phyloP scores from a whole-genome alignment of 495 filamentous ascomycete genomes.

The Hyaloscypha bicolor region DNA sequence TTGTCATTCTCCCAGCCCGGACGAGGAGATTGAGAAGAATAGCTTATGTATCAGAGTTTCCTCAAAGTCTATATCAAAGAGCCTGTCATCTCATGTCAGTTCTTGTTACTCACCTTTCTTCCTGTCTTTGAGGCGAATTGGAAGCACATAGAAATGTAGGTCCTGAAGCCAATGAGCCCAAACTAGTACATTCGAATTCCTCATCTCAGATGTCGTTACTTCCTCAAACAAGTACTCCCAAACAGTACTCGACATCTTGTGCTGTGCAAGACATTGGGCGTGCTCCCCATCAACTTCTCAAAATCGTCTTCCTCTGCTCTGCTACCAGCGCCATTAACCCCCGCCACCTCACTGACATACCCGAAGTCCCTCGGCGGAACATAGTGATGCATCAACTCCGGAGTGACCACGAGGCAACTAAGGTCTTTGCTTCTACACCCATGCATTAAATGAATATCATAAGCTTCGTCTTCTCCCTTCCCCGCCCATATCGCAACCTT shows the following conservation, averaged over 20 bases:
- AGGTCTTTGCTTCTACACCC: slow-evolving; percentile 23
- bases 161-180: too few species aligned
- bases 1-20: background rate
- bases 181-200: too few species aligned
- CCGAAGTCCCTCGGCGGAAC: slow-evolving; percentile 28
- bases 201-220: background rate
- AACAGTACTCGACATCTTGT: slow-evolving; percentile 34
- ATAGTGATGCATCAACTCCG: slow-evolving; percentile 34
- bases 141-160: too few species aligned
- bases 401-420: slow-evolving; percentile 29
- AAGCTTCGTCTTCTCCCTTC: background rate
- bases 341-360: slow-evolving; percentile 27
- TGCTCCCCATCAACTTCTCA: slow-evolving; percentile 30
- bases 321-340: slow-evolving; percentile 24
- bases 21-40: too few species aligned
- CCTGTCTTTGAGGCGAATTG: too few species aligned
- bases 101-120: too few species aligned
- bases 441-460: slow-evolving; percentile 22
- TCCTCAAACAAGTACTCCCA: slow-evolving; percentile 33
- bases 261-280: slow-evolving; percentile 33
- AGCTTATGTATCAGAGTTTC: too few species aligned
- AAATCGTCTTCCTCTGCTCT: slow-evolving; percentile 22
- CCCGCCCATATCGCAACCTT: background rate
- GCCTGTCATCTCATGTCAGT: too few species aligned
- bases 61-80: too few species aligned